Evolutionary conservation across 345 rosid species (phyloP).

Genomic region (Kernera saxatilis): DNA sequence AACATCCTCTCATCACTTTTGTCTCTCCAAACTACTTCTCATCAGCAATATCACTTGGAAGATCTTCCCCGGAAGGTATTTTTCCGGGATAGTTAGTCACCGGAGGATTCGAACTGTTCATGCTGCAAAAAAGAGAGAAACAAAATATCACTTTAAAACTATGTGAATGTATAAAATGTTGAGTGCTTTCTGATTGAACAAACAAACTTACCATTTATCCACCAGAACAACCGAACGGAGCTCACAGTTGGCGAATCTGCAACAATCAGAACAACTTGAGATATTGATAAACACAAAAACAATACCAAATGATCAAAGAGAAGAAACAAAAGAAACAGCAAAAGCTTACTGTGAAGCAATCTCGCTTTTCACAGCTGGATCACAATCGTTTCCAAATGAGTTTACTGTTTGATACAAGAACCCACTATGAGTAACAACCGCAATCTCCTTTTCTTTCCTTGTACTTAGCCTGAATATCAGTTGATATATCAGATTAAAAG

Average conservation of each 20-base stretch:
- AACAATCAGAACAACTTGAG: background rate
- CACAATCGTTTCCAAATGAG: slow-evolving; percentile 52
- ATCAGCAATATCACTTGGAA: slow-evolving; percentile 48
- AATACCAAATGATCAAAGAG: background rate
- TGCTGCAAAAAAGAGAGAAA: slow-evolving; percentile 30
- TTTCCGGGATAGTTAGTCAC: slow-evolving; percentile 54
- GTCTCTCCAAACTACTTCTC: slow-evolving; percentile 9
- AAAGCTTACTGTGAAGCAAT: slow-evolving; percentile 51
- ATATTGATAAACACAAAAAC: background rate
- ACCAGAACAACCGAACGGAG: slow-evolving; percentile 59
- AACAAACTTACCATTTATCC: slow-evolving; percentile 48
- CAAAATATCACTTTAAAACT: background rate
- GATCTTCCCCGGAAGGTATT: slow-evolving; percentile 47
- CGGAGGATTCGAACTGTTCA: slow-evolving; percentile 39
- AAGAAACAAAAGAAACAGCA: background rate
- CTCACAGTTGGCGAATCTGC: slow-evolving; percentile 75
- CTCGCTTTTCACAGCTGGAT: slow-evolving; percentile 45
- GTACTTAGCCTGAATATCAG: slow-evolving; percentile 59
- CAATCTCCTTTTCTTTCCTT: slow-evolving; percentile 70
- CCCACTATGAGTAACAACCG: slow-evolving; percentile 68
- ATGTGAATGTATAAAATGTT: background rate
- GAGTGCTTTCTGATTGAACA: background rate
- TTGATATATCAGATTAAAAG: background rate
- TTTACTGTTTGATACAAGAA: slow-evolving; percentile 52
- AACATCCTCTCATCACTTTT: background rate